Base-by-base conservation (phyloP, 2,329 filamentous ascomycete genomes). In the Microsporum ferrugineum region DNA sequence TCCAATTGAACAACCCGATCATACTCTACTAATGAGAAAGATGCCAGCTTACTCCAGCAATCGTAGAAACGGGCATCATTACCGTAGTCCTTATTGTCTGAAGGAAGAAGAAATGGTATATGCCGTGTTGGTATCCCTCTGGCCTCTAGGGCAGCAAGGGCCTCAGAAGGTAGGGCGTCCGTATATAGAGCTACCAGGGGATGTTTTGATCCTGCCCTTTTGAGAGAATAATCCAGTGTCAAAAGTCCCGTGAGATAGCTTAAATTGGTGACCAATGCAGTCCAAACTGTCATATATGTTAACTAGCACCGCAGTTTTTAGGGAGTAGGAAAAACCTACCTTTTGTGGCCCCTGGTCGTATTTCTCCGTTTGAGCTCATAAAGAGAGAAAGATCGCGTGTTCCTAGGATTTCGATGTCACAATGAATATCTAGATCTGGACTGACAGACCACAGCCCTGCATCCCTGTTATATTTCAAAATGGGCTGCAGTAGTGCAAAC, bases 21-120 rank as follows among this genome's bases (percentile, higher is more conserved):
- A 75, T 91, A 95, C 71, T 91, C 84, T 17, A 80, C 80, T 36
- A 95, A 79, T 27, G 83, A 85, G 72, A 95, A 96, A 4, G 88
- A 84, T 14, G 86, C 83, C 33, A 96, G 82, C 76, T 95, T 96
- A 73, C 82, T 88, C 89, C 90, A 96, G 79, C 87, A 91, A 74
- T 95, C 89, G 75, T 89, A 87, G 80, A 95, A 95, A 67, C 91
- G 86, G 57, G 87, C 85, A 73, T 95, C 90, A 63, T 88, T 82
- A 68, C 78, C 81, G 77, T 85, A 95, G 75, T 88, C 85, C 63
- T 84, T 85, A 58, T 77, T 72, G 38, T 79, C 74, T 1, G 81
- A 80, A 1, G 90, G 89, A 8, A 88, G 78, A 43, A 96, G 81
- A 73, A 88, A 88, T 57, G 85, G 82, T 67, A 95, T 85, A 67